phyloP scores from a whole-genome alignment of 163 green algal species.

The Smithsoniella earleae region DNA sequence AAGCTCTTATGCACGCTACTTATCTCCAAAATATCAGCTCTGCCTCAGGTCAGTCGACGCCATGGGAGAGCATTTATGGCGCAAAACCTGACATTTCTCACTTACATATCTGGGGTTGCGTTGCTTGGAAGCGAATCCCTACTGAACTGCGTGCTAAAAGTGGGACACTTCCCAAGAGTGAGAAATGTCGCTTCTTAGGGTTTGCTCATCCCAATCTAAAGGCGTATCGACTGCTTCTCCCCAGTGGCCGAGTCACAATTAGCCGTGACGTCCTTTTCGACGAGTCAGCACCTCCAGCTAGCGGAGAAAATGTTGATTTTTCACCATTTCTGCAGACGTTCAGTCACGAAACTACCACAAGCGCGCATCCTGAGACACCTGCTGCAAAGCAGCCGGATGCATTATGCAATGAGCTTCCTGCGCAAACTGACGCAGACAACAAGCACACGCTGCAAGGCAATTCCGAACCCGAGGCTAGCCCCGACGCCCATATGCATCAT shows the following conservation, averaged over 20 bases:
- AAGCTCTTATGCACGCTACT: neutral
- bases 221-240: neutral
- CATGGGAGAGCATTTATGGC: neutral
- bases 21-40: conserved; percentile 7
- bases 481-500: too few relatives aligned
- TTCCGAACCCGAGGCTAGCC: too few relatives aligned
- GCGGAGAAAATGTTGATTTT: neutral
- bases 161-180: neutral
- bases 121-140: neutral
- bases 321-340: too few relatives aligned
- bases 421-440: too few relatives aligned
- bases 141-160: neutral
- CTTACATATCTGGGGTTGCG: neutral
- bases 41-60: neutral
- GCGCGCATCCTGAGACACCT: too few relatives aligned
- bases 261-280: neutral
- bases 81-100: neutral
- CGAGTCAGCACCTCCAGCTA: neutral
- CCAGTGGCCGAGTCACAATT: neutral
- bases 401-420: too few relatives aligned
- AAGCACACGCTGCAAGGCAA: too few relatives aligned
- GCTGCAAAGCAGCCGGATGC: too few relatives aligned
- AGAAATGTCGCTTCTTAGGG: neutral
- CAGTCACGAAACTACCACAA: too few relatives aligned
- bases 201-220: neutral